These are phyloP conservation scores for Euphorbia celastroides DNA, from an alignment of 441 rosid species.

Conservation along the genomic window DNA sequence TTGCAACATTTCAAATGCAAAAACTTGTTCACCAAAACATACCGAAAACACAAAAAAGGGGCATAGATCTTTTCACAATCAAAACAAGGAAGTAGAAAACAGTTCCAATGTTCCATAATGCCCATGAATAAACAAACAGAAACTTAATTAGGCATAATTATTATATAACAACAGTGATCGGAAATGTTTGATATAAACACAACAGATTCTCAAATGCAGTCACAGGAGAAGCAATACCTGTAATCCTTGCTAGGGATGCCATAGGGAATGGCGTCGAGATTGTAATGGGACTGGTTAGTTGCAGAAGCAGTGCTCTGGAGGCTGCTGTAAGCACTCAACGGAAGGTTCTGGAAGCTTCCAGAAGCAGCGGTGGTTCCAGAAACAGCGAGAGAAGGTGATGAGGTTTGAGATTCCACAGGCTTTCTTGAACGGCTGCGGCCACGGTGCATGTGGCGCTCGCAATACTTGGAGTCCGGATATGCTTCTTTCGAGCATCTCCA, in stretches of 20 bases:
- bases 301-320: slow-evolving; percentile 33
- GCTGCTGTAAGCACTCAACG: slow-evolving; percentile 28
- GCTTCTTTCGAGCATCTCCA: slow-evolving; percentile 73
- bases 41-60: background rate
- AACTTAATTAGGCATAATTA: background rate
- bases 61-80: too few relatives aligned
- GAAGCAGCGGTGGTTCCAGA: slow-evolving; percentile 32
- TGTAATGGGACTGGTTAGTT: slow-evolving; percentile 35
- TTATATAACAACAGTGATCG: background rate
- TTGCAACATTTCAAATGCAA: slow-evolving; percentile 1
- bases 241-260: slow-evolving; percentile 52
- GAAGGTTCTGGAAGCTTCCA: slow-evolving; percentile 41
- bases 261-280: slow-evolving; percentile 39
- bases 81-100: too few relatives aligned
- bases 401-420: slow-evolving; percentile 89
- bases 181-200: too few relatives aligned
- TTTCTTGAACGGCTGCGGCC: slow-evolving; percentile 99
- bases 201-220: too few relatives aligned
- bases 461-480: slow-evolving; percentile 74
- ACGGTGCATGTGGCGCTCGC: slow-evolving; percentile 99
- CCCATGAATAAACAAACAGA: too few relatives aligned
- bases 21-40: too few relatives aligned
- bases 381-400: slow-evolving; percentile 27
- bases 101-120: too few relatives aligned
- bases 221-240: slow-evolving; percentile 30